phyloP scores from a whole-genome alignment of 1,139 yeast species.

The Protomyces pachydermus region DNA sequence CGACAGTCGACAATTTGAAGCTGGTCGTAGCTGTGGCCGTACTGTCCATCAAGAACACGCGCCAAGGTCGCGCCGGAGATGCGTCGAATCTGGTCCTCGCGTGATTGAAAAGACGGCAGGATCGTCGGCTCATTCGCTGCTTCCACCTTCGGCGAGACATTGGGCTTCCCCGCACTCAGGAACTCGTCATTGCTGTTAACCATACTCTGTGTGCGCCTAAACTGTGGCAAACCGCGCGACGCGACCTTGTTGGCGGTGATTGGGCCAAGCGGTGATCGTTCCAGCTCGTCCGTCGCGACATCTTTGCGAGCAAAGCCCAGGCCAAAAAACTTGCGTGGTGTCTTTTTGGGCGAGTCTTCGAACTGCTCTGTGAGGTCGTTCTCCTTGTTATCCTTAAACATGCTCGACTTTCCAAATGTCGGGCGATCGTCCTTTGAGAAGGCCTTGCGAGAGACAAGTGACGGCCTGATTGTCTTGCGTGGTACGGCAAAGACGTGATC shows the following conservation, averaged over 20 bases:
- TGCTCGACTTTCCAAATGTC: conserved; percentile 17
- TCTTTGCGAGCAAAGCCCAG: conserved; percentile 30
- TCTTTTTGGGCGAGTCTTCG: conserved; percentile 30
- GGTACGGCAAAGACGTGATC: conserved; percentile 16
- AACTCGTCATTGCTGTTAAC: conserved; percentile 47
- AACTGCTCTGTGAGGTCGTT: conserved; percentile 22
- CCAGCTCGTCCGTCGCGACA: conserved; percentile 26
- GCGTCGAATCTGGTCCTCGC: conserved; percentile 24
- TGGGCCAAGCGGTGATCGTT: conserved; percentile 29
- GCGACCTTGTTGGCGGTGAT: conserved; percentile 26
- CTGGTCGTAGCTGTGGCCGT: conserved; percentile 54
- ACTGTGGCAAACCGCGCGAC: conserved; percentile 37
- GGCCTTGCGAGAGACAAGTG: conserved; percentile 4
- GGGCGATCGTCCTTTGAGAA: conserved; percentile 25
- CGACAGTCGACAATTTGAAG: conserved; percentile 75
- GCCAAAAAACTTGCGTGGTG: conserved; percentile 11
- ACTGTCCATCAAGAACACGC: conserved; percentile 55
- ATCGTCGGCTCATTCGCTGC: neutral
- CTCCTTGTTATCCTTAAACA: conserved; percentile 5
- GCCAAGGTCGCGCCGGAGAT: conserved; percentile 28
- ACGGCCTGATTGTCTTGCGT: conserved; percentile 10
- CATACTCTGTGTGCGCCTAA: conserved; percentile 64
- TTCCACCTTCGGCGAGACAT: neutral
- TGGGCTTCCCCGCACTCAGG: conserved; percentile 35
- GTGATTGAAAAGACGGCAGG: conserved; percentile 27